These are phyloP conservation scores for Stephania cephalantha DNA, from an alignment of 164 flowering plant species.

Conservation along the genomic window DNA sequence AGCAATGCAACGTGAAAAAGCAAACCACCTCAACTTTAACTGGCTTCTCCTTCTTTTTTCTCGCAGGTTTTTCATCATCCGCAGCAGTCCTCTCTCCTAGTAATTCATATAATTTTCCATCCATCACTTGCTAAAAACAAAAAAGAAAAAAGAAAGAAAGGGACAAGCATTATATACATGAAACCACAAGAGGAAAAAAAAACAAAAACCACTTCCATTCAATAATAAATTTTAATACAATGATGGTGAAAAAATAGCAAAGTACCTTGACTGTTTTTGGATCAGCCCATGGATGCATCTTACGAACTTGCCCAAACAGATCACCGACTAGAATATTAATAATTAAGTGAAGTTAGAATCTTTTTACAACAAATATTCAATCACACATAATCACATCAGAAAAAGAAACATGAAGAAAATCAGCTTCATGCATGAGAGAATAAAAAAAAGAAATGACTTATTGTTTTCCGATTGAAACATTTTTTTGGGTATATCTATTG, in stretches of 20 bases:
- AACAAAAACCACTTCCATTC: too few species aligned
- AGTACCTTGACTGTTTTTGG: slow-evolving; percentile 81
- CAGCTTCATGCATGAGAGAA: neutral
- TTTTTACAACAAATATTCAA: neutral
- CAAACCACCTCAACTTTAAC: slow-evolving; percentile 52
- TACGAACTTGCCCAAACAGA: slow-evolving; percentile 59
- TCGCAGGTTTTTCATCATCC: slow-evolving; percentile 73
- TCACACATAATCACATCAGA: neutral
- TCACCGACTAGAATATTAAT: slow-evolving; percentile 57
- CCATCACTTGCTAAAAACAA: slow-evolving; percentile 52
- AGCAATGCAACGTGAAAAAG: neutral
- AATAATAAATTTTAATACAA: too few species aligned
- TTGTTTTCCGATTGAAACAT: too few species aligned
- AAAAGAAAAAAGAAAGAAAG: neutral
- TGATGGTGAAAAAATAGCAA: neutral
- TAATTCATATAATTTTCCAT: slow-evolving; percentile 54
- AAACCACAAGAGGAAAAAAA: too few species aligned
- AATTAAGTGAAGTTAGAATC: neutral
- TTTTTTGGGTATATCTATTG: too few species aligned
- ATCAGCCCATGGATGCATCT: slow-evolving; percentile 92
- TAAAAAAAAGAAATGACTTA: too few species aligned
- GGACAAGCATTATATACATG: too few species aligned
- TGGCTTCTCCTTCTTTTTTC: slow-evolving; percentile 88
- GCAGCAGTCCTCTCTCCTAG: slow-evolving; percentile 94
- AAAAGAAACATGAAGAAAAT: neutral